A percentile compares a stretch with the other conserved stretches of the same genome.
phyloP scores from a whole-genome alignment of 2,329 filamentous ascomycete genomes.

The Pestalotiopsis sp. region DNA sequence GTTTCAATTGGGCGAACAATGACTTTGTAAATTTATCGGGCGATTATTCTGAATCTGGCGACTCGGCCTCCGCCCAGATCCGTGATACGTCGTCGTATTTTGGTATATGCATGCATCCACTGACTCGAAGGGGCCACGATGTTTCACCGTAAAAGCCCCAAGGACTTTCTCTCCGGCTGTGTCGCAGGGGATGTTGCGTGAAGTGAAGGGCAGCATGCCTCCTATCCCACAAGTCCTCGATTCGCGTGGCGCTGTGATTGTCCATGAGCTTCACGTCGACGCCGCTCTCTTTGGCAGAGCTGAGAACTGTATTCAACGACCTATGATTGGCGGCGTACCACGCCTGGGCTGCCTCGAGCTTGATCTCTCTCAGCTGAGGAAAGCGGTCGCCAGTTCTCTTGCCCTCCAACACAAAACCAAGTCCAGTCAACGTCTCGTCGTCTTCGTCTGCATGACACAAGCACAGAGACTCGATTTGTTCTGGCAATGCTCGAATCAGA shows the following conservation, averaged over 20 bases:
- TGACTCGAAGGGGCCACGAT: slow-evolving; percentile 7
- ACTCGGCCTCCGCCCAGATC: not conserved
- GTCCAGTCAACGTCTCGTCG: slow-evolving; percentile 14
- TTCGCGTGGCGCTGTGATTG: slow-evolving; percentile 11
- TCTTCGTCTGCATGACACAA: slow-evolving; percentile 16
- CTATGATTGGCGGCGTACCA: not conserved
- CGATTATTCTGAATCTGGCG: not conserved
- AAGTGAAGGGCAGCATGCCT: not conserved
- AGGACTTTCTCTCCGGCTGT: not conserved
- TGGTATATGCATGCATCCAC: slow-evolving; percentile 15
- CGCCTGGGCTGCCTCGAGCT: slow-evolving; percentile 1
- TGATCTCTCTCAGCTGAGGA: not conserved
- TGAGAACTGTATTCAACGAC: not conserved
- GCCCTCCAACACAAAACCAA: slow-evolving; percentile 3
- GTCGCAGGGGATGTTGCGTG: not conserved
- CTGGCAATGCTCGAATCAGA: slow-evolving; percentile 10
- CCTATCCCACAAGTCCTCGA: not conserved
- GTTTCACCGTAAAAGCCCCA: slow-evolving; percentile 15
- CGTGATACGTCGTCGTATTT: not conserved
- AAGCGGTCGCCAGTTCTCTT: slow-evolving; percentile 3
- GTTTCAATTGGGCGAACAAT: too few species aligned
- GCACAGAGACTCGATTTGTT: slow-evolving; percentile 11
- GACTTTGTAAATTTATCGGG: too few species aligned
- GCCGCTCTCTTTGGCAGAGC: not conserved
- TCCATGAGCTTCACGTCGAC: slow-evolving; percentile 9